Percentiles rank a stretch among this genome's conserved stretches.
Evolutionary conservation across 179 eudicot species (phyloP).

Genomic region (Sideroxylon spinosum): DNA sequence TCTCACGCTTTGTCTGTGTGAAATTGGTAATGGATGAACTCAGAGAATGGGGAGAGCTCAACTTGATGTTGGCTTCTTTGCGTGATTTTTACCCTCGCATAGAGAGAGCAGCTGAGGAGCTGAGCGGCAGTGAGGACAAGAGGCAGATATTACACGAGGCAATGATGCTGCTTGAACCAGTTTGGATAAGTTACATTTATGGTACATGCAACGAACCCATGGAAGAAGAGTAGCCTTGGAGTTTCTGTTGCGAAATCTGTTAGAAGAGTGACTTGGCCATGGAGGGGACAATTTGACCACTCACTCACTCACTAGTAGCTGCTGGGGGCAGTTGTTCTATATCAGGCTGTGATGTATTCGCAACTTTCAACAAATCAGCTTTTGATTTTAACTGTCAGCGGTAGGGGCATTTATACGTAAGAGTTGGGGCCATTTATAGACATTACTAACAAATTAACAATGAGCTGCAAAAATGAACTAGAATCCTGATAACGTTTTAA

Average conservation of each 20-base stretch:
- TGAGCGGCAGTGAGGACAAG: slow-evolving; percentile 28
- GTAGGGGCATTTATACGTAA: not conserved
- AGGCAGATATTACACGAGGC: slow-evolving; percentile 37
- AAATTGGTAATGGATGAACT: slow-evolving; percentile 41
- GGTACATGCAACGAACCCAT: slow-evolving; percentile 21
- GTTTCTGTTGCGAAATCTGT: not conserved
- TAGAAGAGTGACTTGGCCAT: too few species aligned
- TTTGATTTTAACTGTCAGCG: not conserved
- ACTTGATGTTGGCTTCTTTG: slow-evolving; percentile 35
- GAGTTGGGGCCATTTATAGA: not conserved
- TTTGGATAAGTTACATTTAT: slow-evolving; percentile 35
- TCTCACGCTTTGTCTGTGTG: slow-evolving; percentile 47
- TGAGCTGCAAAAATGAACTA: not conserved
- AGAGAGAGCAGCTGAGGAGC: slow-evolving; percentile 43
- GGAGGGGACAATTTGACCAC: not conserved
- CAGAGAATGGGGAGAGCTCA: slow-evolving; percentile 39
- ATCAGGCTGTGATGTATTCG: not conserved
- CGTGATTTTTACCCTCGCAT: slow-evolving; percentile 49
- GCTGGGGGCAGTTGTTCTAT: not conserved
- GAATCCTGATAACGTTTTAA: not conserved
- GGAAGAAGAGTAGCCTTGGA: slow-evolving; percentile 23
- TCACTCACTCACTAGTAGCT: not conserved
- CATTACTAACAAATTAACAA: not conserved
- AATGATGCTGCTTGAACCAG: slow-evolving; percentile 58
- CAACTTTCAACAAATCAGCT: not conserved